These are phyloP conservation scores for Cerioporus squamosus DNA, from an alignment of 1,284 basidiomycete genomes.

Conservation along the genomic window DNA sequence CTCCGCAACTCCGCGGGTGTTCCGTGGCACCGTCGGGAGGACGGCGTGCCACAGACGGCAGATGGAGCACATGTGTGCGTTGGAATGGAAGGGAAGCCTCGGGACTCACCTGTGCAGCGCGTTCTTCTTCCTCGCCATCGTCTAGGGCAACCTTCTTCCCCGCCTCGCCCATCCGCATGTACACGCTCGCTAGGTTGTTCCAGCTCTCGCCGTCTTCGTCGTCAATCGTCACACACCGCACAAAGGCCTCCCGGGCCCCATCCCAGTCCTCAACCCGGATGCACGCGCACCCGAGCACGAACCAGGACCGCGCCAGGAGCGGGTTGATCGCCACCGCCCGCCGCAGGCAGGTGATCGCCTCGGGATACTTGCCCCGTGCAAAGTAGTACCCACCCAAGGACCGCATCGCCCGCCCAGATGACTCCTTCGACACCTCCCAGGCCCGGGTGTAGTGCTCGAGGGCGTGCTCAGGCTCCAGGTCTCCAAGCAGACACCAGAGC, in stretches of 20 bases:
- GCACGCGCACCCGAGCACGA: slow-evolving; percentile 90
- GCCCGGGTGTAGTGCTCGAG: slow-evolving; percentile 81
- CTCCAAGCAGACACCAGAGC: slow-evolving; percentile 94
- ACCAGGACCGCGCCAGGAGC: slow-evolving; percentile 89
- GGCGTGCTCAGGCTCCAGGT: slow-evolving; percentile 78
- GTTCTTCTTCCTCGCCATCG: slow-evolving; percentile 33
- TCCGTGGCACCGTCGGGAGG: not conserved
- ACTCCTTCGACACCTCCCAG: slow-evolving; percentile 81
- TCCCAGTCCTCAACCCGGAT: slow-evolving; percentile 85
- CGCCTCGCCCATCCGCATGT: slow-evolving; percentile 76
- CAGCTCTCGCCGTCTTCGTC: slow-evolving; percentile 98
- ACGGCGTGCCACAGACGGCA: not conserved
- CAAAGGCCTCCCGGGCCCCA: slow-evolving; percentile 84
- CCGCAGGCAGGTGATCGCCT: slow-evolving; percentile 72
- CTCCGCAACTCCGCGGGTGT: slow-evolving; percentile 10
- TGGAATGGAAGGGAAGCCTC: not conserved
- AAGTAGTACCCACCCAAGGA: slow-evolving; percentile 90
- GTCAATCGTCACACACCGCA: slow-evolving; percentile 87
- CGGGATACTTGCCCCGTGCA: slow-evolving; percentile 62
- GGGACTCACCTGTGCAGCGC: slow-evolving; percentile 2
- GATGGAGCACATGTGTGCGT: no score
- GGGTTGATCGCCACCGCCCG: slow-evolving; percentile 90
- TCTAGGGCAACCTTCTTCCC: slow-evolving; percentile 27
- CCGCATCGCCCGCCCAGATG: slow-evolving; percentile 89
- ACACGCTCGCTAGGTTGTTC: slow-evolving; percentile 97